Evolutionary conservation across 768 basidiomycete species (phyloP).

Genomic region (Tylopilus rubrobrunneus): DNA sequence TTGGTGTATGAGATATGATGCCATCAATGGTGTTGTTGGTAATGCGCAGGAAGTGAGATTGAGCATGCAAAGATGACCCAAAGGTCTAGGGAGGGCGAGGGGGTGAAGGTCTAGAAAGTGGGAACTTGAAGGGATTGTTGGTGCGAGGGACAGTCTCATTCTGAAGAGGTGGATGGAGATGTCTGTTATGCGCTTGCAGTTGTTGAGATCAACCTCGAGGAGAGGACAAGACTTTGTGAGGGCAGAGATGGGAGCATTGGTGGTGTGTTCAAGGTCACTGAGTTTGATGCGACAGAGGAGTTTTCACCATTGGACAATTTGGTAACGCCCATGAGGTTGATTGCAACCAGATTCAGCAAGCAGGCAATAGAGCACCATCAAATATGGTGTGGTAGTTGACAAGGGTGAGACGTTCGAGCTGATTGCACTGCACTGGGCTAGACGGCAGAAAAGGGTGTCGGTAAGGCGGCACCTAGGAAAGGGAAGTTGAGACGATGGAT

Average conservation of each 20-base stretch:
- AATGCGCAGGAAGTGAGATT: constrained; percentile 86
- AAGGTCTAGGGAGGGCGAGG: constrained; percentile 56
- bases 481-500: constrained; percentile 91
- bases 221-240: constrained; percentile 78
- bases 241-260: constrained; percentile 70
- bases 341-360: constrained; percentile 76
- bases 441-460: constrained; percentile 68
- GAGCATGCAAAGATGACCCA: constrained; percentile 88
- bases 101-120: constrained; percentile 41
- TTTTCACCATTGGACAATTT: constrained; percentile 70
- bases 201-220: constrained; percentile 91
- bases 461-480: constrained; percentile 60
- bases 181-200: constrained; percentile 77
- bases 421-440: constrained; percentile 70
- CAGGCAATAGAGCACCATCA: constrained; percentile 52
- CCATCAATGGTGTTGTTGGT: constrained; percentile 84
- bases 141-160: constrained; percentile 31
- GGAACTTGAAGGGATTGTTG: constrained; percentile 46
- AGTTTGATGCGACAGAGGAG: constrained; percentile 88
- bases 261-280: constrained; percentile 68
- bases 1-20: constrained; percentile 74
- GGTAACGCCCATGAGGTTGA: constrained; percentile 76
- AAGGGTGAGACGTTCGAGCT: constrained; percentile 86
- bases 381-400: constrained; percentile 72
- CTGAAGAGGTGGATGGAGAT: constrained; percentile 60